These are phyloP conservation scores for Candida chilensis DNA, from an alignment of 805 yeast genomes.

Conservation along the genomic window DNA sequence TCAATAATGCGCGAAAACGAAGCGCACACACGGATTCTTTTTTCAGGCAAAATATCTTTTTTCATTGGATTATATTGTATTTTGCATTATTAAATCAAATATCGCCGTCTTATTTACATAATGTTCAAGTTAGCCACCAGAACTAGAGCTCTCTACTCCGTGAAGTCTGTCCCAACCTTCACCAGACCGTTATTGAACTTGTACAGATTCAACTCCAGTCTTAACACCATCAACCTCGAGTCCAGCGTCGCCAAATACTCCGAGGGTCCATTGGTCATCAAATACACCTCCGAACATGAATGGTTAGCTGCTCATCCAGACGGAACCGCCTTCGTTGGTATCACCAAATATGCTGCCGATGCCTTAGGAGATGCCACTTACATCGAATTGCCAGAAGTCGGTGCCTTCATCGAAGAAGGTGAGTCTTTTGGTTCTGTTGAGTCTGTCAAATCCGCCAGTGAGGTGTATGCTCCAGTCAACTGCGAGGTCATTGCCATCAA, in stretches of 20 bases:
- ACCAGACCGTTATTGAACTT: background rate
- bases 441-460: slow-evolving; percentile 89
- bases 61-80: no score
- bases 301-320: slow-evolving; percentile 87
- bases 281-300: slow-evolving; percentile 87
- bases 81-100: no score
- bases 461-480: slow-evolving; percentile 79
- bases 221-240: slow-evolving; percentile 16
- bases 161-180: no score
- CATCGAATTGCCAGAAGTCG: slow-evolving; percentile 77
- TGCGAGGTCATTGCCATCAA: slow-evolving; percentile 75
- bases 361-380: slow-evolving; percentile 96
- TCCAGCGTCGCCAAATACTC: slow-evolving; percentile 18
- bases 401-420: slow-evolving; percentile 52
- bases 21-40: no score
- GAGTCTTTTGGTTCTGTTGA: slow-evolving; percentile 91
- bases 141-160: no score
- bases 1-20: no score
- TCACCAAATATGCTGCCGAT: slow-evolving; percentile 90
- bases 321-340: slow-evolving; percentile 78
- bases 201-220: slow-evolving; percentile 10
- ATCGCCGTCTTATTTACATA: no score
- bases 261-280: slow-evolving; percentile 38
- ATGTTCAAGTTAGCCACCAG: no score
- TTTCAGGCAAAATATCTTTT: no score